phyloP scores from a whole-genome alignment of 768 basidiomycete species.

The Mycena capillaripes region DNA sequence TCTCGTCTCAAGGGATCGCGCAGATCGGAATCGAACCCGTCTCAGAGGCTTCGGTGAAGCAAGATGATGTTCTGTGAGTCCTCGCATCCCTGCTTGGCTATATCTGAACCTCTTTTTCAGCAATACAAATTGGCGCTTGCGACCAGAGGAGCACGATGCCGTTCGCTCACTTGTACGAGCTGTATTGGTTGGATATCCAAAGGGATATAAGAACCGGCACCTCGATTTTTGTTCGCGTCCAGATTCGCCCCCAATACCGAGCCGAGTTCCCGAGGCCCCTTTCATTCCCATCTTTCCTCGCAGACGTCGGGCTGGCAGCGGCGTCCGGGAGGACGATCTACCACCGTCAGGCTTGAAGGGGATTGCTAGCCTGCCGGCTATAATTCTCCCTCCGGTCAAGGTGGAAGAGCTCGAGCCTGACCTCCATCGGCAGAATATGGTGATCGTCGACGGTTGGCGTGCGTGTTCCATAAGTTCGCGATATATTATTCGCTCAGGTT shows the following conservation, averaged over 20 bases:
- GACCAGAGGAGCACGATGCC: slow-evolving; percentile 37
- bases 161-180: slow-evolving; percentile 39
- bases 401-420: slow-evolving; percentile 59
- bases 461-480: slow-evolving; percentile 36
- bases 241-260: slow-evolving; percentile 31
- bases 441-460: slow-evolving; percentile 78
- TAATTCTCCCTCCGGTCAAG: slow-evolving; percentile 44
- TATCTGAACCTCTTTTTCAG: slow-evolving; percentile 14
- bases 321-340: slow-evolving; percentile 21
- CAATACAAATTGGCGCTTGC: slow-evolving; percentile 31
- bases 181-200: slow-evolving; percentile 36
- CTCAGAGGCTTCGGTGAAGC: slow-evolving; percentile 46
- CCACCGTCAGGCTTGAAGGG: slow-evolving; percentile 32
- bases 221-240: slow-evolving; percentile 47
- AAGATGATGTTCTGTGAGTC: slow-evolving; percentile 59
- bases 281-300: slow-evolving; percentile 56
- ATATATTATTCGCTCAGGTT: background rate
- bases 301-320: slow-evolving; percentile 42
- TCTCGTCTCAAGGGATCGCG: slow-evolving; percentile 39
- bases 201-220: slow-evolving; percentile 30
- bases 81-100: background rate
- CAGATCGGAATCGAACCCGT: slow-evolving; percentile 47
- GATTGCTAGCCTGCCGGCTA: slow-evolving; percentile 44
- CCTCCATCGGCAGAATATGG: slow-evolving; percentile 64
- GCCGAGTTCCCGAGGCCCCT: slow-evolving; percentile 44